phyloP scores from a whole-genome alignment of 2,329 filamentous ascomycete species.

The Fusarium sp. region DNA sequence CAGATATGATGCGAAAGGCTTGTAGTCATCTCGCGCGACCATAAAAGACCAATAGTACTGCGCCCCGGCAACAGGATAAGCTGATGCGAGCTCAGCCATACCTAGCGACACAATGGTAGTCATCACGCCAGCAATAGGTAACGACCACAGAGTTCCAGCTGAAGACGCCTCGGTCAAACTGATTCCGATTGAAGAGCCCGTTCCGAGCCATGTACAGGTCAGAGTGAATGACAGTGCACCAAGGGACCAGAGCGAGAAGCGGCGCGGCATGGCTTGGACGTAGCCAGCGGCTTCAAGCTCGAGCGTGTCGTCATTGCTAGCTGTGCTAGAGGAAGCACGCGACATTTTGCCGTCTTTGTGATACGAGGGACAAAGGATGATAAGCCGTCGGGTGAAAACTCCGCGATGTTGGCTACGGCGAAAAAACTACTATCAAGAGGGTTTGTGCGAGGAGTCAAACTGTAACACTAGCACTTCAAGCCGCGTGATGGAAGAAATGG shows the following conservation, averaged over 20 bases:
- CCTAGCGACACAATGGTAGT: conserved; percentile 40
- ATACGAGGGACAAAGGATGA: background rate
- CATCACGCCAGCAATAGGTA: conserved; percentile 41
- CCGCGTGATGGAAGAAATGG: too few relatives aligned
- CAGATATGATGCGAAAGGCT: conserved; percentile 40
- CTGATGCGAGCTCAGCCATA: conserved; percentile 41
- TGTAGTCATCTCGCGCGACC: conserved; percentile 33
- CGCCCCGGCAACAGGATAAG: conserved; percentile 41
- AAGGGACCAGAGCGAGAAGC: conserved; percentile 42
- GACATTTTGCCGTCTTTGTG: background rate
- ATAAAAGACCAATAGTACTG: conserved; percentile 44
- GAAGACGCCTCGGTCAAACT: conserved; percentile 40
- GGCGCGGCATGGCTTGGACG: conserved; percentile 43
- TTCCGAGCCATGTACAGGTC: conserved; percentile 45
- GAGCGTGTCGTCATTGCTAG: conserved; percentile 34
- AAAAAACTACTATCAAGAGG: background rate
- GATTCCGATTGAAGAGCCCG: conserved; percentile 43
- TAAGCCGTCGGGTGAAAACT: too few relatives aligned
- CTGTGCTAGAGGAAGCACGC: background rate
- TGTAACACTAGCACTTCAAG: accelerated
- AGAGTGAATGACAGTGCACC: conserved; percentile 43
- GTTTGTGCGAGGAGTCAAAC: background rate
- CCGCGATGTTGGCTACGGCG: too few relatives aligned
- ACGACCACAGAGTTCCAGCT: conserved; percentile 41
- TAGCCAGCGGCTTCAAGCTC: conserved; percentile 46